Evolutionary conservation across 495 filamentous ascomycete species (phyloP), one percentile per base, ranked within the genome.

Genomic region (Venustampulla echinocandica): DNA sequence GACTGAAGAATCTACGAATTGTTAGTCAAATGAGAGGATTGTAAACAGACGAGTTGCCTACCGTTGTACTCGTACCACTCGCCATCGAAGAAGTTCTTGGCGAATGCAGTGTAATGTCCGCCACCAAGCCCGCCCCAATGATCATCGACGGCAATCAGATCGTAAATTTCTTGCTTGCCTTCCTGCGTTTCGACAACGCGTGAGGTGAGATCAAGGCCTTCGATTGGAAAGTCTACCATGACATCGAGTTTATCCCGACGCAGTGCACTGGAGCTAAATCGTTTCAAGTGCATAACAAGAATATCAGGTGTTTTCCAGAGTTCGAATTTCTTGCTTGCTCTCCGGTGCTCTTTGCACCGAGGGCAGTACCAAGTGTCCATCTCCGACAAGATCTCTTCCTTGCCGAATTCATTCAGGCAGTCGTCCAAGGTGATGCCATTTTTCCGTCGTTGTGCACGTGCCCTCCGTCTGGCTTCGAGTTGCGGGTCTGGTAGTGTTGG

Each of bases 351-450:
- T 59, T 97, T 96, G 74, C 92, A 98, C 35, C 87, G 77, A 46
- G 87, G 89, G 53, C 92, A 98, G 57, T 87, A 96, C 92, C 92
- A 98, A 22, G 86, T 88, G 58, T 98, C 90, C 53, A 89, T 84
- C 60, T 93, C 86, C 0, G 89, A 94, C 2, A 98, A 69, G 33
- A 95, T 80, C 61, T 98, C 92, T 46, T 87, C 80, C 61, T 87
- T 90, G 57, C 89, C 86, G 50, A 95, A 96, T 61, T 97, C 90
- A 28, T 87, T 80, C 21, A 98, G 76, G 57, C 92, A 98, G 55
- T 95, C 85, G 35, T 88, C 80, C n/a, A 98, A 73, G 19, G 77
- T 79, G 42, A 95, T 77, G 15, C 92, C 92, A 38, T 74, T 64
- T 64, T 81, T 84, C 51, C 73, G 74, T 15, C 87, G 81, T 10